Percentiles rank a stretch among this genome's conserved stretches.
Conservation (phyloP, 805 yeast genomes). For the Candida hungchunana region DNA sequence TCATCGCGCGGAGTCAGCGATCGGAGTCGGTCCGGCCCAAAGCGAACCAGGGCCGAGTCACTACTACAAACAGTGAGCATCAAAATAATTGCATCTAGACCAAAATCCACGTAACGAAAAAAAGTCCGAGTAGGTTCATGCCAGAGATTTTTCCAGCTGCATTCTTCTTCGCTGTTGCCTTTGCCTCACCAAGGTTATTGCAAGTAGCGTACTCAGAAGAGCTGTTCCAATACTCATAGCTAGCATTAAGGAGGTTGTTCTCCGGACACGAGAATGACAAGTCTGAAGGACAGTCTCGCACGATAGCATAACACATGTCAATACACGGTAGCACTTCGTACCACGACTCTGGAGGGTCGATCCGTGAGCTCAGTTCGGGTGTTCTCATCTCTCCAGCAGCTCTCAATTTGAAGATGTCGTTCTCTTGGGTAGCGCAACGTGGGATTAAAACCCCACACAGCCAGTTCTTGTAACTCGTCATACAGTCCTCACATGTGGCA, state of each 20-base stretch:
- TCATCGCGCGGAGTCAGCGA: too few species aligned
- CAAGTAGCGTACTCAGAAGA: conserved; percentile 32
- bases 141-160: too few species aligned
- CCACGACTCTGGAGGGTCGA: conserved; percentile 55
- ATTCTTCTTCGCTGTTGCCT: too few species aligned
- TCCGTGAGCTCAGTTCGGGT: conserved; percentile 46
- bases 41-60: too few species aligned
- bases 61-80: too few species aligned
- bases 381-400: conserved; percentile 53
- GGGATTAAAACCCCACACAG: conserved; percentile 87
- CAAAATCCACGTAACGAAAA: too few species aligned
- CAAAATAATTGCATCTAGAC: too few species aligned
- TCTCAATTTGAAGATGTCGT: conserved; percentile 43
- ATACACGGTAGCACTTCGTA: conserved; percentile 85
- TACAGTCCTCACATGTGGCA: conserved; percentile 69
- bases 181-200: conserved; percentile 42
- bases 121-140: too few species aligned
- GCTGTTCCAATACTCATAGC: conserved; percentile 27
- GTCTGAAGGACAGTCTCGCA: conserved; percentile 76
- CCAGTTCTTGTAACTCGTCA: conserved; percentile 74
- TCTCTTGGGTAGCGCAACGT: conserved; percentile 59
- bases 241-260: conserved; percentile 20
- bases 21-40: too few species aligned
- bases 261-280: conserved; percentile 75
- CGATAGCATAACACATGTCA: conserved; percentile 72